Evolutionary conservation across 352 stramenopile species (phyloP).

Genomic region (Paralagenidium karlingii): DNA sequence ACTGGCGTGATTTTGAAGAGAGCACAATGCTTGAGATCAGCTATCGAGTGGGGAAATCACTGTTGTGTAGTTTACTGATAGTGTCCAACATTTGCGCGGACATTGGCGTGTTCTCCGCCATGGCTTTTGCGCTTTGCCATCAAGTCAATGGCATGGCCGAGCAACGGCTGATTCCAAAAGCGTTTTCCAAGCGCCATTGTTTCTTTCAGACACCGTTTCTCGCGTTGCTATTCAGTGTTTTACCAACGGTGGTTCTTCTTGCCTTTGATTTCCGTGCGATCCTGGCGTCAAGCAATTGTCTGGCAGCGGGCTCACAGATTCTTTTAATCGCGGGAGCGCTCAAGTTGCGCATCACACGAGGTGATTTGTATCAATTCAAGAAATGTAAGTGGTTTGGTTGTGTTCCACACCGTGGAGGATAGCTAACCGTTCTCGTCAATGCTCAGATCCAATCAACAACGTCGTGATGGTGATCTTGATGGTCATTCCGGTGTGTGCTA

Average conservation of each 20-base stretch:
- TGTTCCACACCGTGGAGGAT: no score
- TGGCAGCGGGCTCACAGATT: constrained; percentile 59
- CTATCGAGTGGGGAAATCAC: constrained; percentile 48
- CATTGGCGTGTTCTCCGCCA: constrained; percentile 76
- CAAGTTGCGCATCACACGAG: no score
- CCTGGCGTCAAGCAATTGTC: constrained; percentile 65
- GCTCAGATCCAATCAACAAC: no score
- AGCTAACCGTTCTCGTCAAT: no score
- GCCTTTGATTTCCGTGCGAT: constrained; percentile 27
- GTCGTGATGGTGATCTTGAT: no score
- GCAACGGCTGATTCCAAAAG: constrained; percentile 45
- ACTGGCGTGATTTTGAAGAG: constrained; percentile 10
- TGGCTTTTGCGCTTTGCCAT: constrained; percentile 78
- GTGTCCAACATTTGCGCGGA: constrained; percentile 55
- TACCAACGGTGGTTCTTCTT: constrained; percentile 10
- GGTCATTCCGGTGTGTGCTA: no score
- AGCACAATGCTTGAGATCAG: constrained; percentile 49
- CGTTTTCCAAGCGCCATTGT: constrained; percentile 36
- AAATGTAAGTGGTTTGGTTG: no score
- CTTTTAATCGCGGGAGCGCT: constrained; percentile 79
- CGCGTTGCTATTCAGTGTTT: constrained; percentile 13
- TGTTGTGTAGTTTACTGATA: constrained; percentile 68
- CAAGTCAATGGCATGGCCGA: constrained; percentile 60
- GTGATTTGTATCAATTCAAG: no score
- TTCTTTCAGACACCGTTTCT: constrained; percentile 13